Base-by-base conservation (phyloP, 345 rosid genomes). In the Turritis glabra region DNA sequence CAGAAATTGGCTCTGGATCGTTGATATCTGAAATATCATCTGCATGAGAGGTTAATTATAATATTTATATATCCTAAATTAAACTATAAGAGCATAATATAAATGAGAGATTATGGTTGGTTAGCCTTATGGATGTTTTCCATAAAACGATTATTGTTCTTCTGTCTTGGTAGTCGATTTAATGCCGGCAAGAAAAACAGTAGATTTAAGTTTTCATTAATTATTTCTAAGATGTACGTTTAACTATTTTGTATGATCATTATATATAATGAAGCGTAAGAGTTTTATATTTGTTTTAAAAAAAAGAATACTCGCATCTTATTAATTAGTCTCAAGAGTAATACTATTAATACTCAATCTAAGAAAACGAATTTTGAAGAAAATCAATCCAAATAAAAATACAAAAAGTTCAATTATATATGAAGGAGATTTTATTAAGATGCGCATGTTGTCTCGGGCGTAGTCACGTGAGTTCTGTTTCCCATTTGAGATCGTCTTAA, bases 1-100 rank as follows among this genome's bases (percentile, higher is more conserved):
- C 77, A 74, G 64, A 85, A 83, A 19, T 44, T 90, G 86, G 83
- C 87, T 29, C 7, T 78, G 62, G 17, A n/a, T 69, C 25, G 22
- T 15, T 69, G 64, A 69, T 51, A 29, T 32, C 61, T 26, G 1
- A 44, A 23, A 41, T 30, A 21, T 19, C 15, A 21, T 22, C 15
- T 29, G 38, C 40, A 29, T 27, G 11, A 27, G 40, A 17, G 3
- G 5, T n/a, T 10, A 30, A 6, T 44, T 12, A 17, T 3, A 26
- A 26, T 10, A 21, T 47, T 5, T 43, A 29, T 69, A 25, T 25
- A n/a, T 6, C 1, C 10, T 2, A 43, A 6, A 21, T 41, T 5
- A 4, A 32, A 23, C 60, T 41, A 37, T 18, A 21, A 35, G 17
- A 51, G 37, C 18, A 33, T 19, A 21, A 22, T 50, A 44, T 27